Evolutionary conservation across 108 stramenopile genomes (phyloP).

Genomic region (Licmophora abbreviata): DNA sequence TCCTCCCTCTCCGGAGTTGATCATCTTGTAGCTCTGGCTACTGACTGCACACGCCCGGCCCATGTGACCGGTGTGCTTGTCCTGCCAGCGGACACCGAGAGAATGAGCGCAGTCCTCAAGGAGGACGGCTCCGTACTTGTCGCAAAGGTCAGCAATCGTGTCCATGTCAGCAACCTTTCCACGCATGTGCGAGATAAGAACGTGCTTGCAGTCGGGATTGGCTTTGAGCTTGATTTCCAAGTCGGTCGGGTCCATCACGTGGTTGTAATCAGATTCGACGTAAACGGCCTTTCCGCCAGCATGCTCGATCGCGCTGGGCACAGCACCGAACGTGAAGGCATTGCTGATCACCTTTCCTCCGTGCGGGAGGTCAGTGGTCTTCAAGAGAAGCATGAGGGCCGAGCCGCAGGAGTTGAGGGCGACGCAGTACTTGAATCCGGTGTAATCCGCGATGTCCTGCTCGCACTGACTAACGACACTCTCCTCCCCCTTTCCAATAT

Average conservation of each 20-base stretch:
- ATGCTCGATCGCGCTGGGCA: constrained; percentile 78
- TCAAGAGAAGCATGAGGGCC: constrained; percentile 78
- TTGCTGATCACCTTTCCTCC: constrained; percentile 85
- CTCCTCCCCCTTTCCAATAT: constrained; percentile 50
- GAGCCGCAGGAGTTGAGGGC: constrained; percentile 82
- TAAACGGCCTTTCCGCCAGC: constrained; percentile 80
- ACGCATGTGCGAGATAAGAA: constrained; percentile 88
- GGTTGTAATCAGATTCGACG: constrained; percentile 72
- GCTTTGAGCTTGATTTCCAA: constrained; percentile 69
- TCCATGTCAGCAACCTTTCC: constrained; percentile 89
- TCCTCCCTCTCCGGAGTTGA: constrained; percentile 89
- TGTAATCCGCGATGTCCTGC: constrained; percentile 70
- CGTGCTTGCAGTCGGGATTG: constrained; percentile 69
- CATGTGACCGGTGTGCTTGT: constrained; percentile 77
- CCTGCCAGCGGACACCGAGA: constrained; percentile 72
- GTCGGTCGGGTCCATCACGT: constrained; percentile 74
- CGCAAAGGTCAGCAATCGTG: constrained; percentile 58
- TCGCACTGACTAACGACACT: constrained; percentile 55
- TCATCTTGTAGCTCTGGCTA: constrained; percentile 85
- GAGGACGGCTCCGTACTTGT: constrained; percentile 51
- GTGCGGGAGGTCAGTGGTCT: constrained; percentile 61
- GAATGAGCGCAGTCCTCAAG: constrained; percentile 89
- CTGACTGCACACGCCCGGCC: constrained; percentile 63
- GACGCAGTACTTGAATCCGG: constrained; percentile 78
- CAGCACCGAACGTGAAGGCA: constrained; percentile 88